Conservation (phyloP, 371 early-diverging fungal species). For the Mucor circinelloides region DNA sequence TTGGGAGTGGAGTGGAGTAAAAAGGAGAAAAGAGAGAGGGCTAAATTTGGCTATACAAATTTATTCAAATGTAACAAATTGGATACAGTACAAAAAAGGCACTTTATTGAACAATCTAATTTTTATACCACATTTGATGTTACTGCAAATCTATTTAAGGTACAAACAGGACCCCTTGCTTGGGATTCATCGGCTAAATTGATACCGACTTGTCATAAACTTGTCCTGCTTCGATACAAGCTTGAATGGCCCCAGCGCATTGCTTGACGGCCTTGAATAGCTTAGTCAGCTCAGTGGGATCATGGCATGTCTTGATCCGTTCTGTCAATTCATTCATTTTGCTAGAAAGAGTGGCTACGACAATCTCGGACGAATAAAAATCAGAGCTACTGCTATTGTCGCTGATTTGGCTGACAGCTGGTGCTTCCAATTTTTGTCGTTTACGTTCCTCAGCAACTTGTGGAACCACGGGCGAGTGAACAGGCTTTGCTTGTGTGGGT, state of each 20-base stretch:
- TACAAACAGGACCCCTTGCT: constrained; percentile 1
- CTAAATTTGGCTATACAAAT: background rate
- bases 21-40: background rate
- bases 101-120: background rate
- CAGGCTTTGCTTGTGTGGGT: background rate
- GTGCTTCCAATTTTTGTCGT: constrained; percentile 12
- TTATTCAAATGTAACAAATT: constrained; percentile 1
- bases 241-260: constrained; percentile 34
- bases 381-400: background rate
- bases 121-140: background rate
- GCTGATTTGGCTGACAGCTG: background rate
- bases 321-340: constrained; percentile 28
- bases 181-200: background rate
- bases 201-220: constrained; percentile 9
- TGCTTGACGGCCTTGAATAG: constrained; percentile 38
- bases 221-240: constrained; percentile 27
- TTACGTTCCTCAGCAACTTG: background rate
- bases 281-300: constrained; percentile 23
- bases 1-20: background rate
- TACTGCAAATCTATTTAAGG: background rate
- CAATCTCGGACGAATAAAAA: background rate
- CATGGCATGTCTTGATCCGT: constrained; percentile 15
- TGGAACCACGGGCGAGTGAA: background rate
- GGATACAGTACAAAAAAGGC: background rate
- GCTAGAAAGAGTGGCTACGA: constrained; percentile 10